Evolutionary conservation across 2,329 filamentous ascomycete genomes (phyloP).

Genomic region (Colletotrichum camelliae): DNA sequence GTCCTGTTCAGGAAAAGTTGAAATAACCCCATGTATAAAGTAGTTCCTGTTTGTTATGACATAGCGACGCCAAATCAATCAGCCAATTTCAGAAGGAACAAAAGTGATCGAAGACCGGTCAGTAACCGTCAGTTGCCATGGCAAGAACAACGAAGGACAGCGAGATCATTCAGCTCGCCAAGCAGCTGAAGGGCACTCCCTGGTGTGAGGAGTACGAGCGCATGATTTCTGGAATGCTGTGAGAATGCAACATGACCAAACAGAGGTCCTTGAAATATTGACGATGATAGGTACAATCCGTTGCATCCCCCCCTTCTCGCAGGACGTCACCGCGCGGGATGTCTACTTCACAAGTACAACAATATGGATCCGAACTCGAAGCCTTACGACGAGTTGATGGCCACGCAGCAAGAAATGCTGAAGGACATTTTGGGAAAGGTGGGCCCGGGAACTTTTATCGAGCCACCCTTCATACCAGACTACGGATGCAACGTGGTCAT

Average conservation of each 20-base stretch:
- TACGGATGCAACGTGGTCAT: constrained; percentile 70
- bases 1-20: not conserved
- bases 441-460: constrained; percentile 60
- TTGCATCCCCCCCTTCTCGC: constrained; percentile 50
- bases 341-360: constrained; percentile 64
- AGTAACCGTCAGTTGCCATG: not conserved
- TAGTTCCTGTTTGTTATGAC: not conserved
- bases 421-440: constrained; percentile 52
- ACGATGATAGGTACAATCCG: constrained; percentile 45
- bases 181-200: not conserved
- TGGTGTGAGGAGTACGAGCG: constrained; percentile 63
- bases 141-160: not conserved
- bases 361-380: constrained; percentile 53
- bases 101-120: not conserved
- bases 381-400: constrained; percentile 43
- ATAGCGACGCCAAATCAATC: not conserved
- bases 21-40: not conserved
- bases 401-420: constrained; percentile 48
- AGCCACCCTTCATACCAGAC: constrained; percentile 66
- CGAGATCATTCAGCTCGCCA: not conserved
- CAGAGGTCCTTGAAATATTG: not conserved
- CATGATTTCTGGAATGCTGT: constrained; percentile 67
- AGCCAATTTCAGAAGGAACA: not conserved
- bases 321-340: constrained; percentile 59
- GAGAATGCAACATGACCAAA: not conserved